Conservation (phyloP, 345 rosid species). For the Corymbia maculata region DNA sequence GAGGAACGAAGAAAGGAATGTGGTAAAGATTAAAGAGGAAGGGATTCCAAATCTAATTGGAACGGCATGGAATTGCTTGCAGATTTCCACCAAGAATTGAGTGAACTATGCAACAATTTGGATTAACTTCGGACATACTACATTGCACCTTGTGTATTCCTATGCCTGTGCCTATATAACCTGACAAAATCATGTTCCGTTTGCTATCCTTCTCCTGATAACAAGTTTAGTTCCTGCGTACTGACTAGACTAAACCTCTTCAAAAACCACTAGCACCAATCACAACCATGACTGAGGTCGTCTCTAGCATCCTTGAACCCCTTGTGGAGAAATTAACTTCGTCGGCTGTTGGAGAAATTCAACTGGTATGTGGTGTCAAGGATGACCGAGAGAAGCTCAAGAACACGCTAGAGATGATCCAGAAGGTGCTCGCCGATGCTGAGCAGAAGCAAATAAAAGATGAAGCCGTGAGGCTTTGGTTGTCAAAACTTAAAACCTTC, state of each 20-base stretch:
- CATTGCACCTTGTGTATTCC: background rate
- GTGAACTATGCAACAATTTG: background rate
- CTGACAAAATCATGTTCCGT: too few species aligned
- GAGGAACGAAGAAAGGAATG: background rate
- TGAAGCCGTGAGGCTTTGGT: background rate
- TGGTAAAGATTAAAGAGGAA: background rate
- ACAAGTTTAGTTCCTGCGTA: background rate
- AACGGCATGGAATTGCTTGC: background rate
- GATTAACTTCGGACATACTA: background rate
- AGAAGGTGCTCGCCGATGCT: background rate
- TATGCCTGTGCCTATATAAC: too few species aligned
- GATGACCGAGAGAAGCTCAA: background rate
- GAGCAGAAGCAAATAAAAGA: slow-evolving; percentile 1
- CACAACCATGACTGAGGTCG: background rate
- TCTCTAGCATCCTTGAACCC: background rate
- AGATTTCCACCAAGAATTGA: background rate
- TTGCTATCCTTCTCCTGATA: background rate
- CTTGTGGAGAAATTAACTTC: background rate
- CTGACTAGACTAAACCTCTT: background rate
- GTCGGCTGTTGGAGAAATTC: background rate
- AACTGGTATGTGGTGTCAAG: background rate
- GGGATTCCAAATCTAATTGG: background rate
- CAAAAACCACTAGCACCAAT: background rate
- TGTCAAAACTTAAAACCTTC: background rate
- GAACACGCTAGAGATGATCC: background rate